phyloP scores from a whole-genome alignment of 192 early-diverging fungal species.

The Linnemannia schmuckeri region DNA sequence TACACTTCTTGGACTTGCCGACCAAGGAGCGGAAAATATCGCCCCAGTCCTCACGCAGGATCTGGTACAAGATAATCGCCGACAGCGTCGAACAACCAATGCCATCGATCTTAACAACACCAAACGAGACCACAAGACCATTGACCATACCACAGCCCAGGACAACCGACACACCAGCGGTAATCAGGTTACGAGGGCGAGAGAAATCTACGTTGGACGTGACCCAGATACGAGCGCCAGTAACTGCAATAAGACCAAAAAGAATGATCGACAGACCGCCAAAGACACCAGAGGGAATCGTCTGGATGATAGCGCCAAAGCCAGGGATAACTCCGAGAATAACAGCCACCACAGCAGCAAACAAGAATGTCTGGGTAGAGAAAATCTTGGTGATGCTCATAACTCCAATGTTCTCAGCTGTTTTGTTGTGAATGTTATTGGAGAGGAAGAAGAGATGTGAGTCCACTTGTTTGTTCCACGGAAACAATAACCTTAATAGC shows the following conservation, averaged over 20 bases:
- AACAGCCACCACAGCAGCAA: constrained; percentile 68
- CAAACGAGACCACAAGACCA: constrained; percentile 51
- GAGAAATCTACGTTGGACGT: constrained; percentile 67
- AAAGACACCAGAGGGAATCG: constrained; percentile 69
- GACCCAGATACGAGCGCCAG: constrained; percentile 71
- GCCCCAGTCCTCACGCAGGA: constrained; percentile 47
- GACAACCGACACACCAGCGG: constrained; percentile 64
- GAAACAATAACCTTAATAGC: neutral
- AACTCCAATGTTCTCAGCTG: constrained; percentile 70
- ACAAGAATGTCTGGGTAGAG: constrained; percentile 65
- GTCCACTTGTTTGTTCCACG: neutral
- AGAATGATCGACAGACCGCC: constrained; percentile 68
- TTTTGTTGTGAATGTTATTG: constrained; percentile 9
- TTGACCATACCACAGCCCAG: constrained; percentile 63
- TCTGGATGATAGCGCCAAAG: constrained; percentile 66
- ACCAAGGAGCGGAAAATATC: constrained; percentile 17
- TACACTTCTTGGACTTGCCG: constrained; percentile 10
- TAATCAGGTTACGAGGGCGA: constrained; percentile 64
- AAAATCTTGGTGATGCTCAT: constrained; percentile 69
- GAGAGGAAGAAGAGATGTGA: constrained; percentile 3
- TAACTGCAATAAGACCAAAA: constrained; percentile 66
- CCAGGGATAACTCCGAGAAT: constrained; percentile 70
- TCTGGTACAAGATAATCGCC: constrained; percentile 58
- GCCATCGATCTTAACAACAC: constrained; percentile 62
- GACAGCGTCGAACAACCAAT: constrained; percentile 60